Conservation (phyloP, 495 filamentous ascomycete species). For the Neurospora tetrasperma region DNA sequence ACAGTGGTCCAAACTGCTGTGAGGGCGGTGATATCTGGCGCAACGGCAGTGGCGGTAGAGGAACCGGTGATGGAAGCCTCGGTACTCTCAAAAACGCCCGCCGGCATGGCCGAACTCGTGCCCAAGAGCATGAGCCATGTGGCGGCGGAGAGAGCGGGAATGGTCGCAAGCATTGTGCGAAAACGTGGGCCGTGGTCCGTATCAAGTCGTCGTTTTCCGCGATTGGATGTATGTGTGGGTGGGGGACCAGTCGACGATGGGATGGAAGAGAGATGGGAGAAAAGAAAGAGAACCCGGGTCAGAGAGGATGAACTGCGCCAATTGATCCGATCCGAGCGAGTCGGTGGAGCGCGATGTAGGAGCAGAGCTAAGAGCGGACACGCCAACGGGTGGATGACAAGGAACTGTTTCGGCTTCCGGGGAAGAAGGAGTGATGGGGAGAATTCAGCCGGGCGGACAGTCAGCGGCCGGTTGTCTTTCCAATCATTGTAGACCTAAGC, state of each 20-base stretch:
- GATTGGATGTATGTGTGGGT: background rate
- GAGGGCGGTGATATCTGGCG: conserved; percentile 5
- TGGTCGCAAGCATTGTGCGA: conserved; percentile 3
- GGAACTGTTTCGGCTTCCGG: background rate
- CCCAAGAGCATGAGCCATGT: conserved; percentile 14
- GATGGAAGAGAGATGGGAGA: background rate
- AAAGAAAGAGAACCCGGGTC: background rate
- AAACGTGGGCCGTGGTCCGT: background rate
- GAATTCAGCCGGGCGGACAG: background rate
- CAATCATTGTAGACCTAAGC: background rate
- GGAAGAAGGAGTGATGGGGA: background rate
- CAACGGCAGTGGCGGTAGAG: background rate
- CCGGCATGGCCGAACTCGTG: conserved; percentile 3
- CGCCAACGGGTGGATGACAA: background rate
- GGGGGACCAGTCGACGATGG: background rate
- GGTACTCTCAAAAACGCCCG: background rate
- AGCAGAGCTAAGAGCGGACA: background rate
- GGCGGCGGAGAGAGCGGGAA: conserved; percentile 4
- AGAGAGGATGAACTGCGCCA: background rate
- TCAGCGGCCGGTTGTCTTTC: background rate
- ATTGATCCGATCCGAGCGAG: background rate
- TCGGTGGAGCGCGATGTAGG: background rate
- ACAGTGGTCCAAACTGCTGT: conserved; percentile 32
- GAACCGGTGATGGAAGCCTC: background rate
- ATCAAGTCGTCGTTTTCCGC: background rate